phyloP scores from a whole-genome alignment of 352 stramenopile species.

The Phytophthora melonis region DNA sequence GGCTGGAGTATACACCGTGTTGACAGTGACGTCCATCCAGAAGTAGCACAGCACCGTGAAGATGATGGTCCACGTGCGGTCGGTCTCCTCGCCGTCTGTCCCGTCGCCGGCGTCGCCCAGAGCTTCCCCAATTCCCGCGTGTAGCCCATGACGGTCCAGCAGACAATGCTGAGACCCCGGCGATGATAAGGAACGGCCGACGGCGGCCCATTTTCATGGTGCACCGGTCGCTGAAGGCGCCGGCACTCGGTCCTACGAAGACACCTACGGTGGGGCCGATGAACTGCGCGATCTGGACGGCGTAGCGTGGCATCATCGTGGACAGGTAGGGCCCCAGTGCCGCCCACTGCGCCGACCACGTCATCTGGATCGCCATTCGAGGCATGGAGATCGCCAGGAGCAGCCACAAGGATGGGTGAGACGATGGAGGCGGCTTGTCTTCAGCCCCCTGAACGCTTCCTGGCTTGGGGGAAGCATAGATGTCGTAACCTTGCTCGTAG shows the following conservation, averaged over 20 bases:
- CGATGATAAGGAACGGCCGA: slow-evolving; percentile 50
- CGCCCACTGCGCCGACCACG: slow-evolving; percentile 66
- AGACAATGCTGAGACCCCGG: slow-evolving; percentile 48
- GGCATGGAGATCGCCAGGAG: slow-evolving; percentile 58
- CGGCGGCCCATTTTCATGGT: slow-evolving; percentile 46
- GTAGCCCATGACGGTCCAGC: slow-evolving; percentile 68
- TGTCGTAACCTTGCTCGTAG: slow-evolving; percentile 31
- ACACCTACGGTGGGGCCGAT: slow-evolving; percentile 60
- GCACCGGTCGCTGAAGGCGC: slow-evolving; percentile 59
- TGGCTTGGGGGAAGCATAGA: slow-evolving; percentile 33
- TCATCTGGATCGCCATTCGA: slow-evolving; percentile 65
- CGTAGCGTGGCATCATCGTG: slow-evolving; percentile 52
- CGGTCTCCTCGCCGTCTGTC: slow-evolving; percentile 25
- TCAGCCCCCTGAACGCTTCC: slow-evolving; percentile 7
- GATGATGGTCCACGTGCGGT: slow-evolving; percentile 55
- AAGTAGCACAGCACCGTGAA: slow-evolving; percentile 64
- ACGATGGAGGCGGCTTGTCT: not conserved
- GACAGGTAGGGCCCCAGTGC: slow-evolving; percentile 59
- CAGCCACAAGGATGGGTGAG: slow-evolving; percentile 46
- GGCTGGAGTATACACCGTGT: slow-evolving; percentile 56
- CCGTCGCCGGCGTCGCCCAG: slow-evolving; percentile 49
- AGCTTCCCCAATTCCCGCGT: slow-evolving; percentile 56
- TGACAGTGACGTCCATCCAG: slow-evolving; percentile 76
- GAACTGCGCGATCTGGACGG: slow-evolving; percentile 61
- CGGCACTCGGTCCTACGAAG: slow-evolving; percentile 56